A percentile compares a stretch with the other conserved stretches of the same genome.
phyloP scores from a whole-genome alignment of 2,329 filamentous ascomycete species.

The Aspergillus phoenicis region DNA sequence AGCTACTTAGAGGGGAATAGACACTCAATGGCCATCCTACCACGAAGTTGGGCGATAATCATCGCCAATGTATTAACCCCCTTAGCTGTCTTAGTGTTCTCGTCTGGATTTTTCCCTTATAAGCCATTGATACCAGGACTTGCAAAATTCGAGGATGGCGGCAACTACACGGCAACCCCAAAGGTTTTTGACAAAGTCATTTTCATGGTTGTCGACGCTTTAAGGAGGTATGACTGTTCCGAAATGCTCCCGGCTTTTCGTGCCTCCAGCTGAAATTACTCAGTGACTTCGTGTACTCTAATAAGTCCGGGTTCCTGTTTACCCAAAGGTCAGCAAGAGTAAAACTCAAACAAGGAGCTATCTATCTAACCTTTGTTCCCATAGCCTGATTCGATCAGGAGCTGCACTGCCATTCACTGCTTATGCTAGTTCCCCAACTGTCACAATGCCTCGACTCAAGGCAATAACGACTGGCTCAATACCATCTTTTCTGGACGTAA shows the following conservation, averaged over 20 bases:
- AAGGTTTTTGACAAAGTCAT: constrained; percentile 85
- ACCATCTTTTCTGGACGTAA: constrained; percentile 96
- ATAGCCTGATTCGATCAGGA: constrained; percentile 79
- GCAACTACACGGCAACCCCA: constrained; percentile 57
- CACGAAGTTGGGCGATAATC: constrained; percentile 50
- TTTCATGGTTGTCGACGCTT: constrained; percentile 97
- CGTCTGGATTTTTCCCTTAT: constrained; percentile 93
- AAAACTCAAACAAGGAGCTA: background rate
- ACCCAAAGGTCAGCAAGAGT: constrained; percentile 71
- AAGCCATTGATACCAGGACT: constrained; percentile 89
- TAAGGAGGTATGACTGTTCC: constrained; percentile 68
- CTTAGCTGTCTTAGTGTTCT: constrained; percentile 74
- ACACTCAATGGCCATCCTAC: constrained; percentile 23
- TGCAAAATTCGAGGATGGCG: constrained; percentile 63
- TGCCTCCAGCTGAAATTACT: constrained; percentile 23
- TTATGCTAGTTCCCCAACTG: constrained; percentile 92
- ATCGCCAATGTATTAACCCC: constrained; percentile 78
- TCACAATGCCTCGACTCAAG: constrained; percentile 97
- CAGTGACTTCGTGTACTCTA: constrained; percentile 90
- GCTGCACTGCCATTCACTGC: constrained; percentile 90
- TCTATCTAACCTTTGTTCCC: constrained; percentile 13
- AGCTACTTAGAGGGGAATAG: background rate
- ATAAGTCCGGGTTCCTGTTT: constrained; percentile 78
- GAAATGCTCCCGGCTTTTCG: background rate
- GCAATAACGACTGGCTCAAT: constrained; percentile 96